Evolutionary conservation across 768 basidiomycete genomes (phyloP).

Genomic region (Phaeotremella skinneri): DNA sequence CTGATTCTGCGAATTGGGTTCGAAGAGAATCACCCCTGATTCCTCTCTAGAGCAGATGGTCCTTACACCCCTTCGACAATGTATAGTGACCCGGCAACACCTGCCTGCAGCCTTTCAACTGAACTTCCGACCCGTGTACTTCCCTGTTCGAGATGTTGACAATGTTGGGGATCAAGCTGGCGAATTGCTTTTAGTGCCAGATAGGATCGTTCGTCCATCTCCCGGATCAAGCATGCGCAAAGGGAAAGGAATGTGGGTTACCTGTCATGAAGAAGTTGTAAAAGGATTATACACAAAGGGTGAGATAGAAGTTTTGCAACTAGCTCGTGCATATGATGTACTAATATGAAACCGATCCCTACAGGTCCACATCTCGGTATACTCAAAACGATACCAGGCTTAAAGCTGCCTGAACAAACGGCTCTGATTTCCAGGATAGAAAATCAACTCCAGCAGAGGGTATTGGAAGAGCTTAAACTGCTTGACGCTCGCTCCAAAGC

Average conservation of each 20-base stretch:
- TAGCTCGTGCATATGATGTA: background rate
- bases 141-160: background rate
- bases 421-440: background rate
- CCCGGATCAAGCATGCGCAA: background rate
- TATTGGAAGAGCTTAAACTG: background rate
- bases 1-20: background rate
- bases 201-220: conserved; percentile 1
- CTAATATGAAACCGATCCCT: background rate
- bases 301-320: background rate
- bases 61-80: conserved; percentile 6
- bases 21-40: background rate
- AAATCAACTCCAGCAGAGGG: background rate
- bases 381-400: background rate
- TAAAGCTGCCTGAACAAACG: background rate
- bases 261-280: background rate
- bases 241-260: conserved; percentile 6
- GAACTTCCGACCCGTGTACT: background rate
- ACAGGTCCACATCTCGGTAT: background rate
- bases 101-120: conserved; percentile 9
- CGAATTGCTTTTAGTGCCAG: background rate
- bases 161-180: background rate
- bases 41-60: conserved; percentile 3
- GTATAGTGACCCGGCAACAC: conserved; percentile 12
- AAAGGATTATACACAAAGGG: background rate
- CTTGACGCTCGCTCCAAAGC: background rate